Conservation (phyloP, 139 green algal genomes). For the Limnomonas spitsbergensis region DNA sequence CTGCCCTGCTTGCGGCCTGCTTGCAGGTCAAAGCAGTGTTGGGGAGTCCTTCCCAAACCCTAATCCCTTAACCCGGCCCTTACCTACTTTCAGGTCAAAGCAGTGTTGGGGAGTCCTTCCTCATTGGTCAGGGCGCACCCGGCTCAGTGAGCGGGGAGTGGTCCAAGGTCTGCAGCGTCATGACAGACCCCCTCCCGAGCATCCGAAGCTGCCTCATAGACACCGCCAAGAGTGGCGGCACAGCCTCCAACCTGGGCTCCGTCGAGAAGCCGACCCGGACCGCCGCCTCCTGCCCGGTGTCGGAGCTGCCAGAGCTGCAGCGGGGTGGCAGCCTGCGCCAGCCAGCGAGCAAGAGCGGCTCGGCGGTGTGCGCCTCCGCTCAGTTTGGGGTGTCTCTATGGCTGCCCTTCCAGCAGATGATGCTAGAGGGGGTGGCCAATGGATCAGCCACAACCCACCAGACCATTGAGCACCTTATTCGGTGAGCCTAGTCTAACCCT, state of each 20-base stretch:
- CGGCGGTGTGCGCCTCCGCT: too few species aligned
- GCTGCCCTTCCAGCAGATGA: conserved; percentile 18
- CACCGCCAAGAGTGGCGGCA: background rate
- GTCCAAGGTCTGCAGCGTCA: conserved; percentile 47
- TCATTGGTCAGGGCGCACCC: conserved; percentile 45
- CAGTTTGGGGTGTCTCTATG: too few species aligned
- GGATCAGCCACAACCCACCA: conserved; percentile 5
- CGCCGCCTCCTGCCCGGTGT: too few species aligned
- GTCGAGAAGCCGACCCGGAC: too few species aligned
- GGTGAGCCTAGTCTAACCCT: too few species aligned
- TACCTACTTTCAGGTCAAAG: conserved; percentile 51
- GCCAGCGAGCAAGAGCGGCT: too few species aligned
- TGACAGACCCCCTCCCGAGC: conserved; percentile 48
- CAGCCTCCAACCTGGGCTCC: too few species aligned
- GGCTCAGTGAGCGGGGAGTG: conserved; percentile 41
- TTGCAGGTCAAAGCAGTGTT: conserved; percentile 51
- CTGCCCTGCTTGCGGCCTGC: too few species aligned
- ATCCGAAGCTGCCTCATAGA: conserved; percentile 51
- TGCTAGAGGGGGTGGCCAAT: conserved; percentile 15
- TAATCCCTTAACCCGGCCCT: too few species aligned
- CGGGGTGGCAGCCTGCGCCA: too few species aligned
- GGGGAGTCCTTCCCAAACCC: too few species aligned
- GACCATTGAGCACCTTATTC: conserved; percentile 45
- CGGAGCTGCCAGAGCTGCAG: too few species aligned
- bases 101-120: conserved; percentile 49